Evolutionary conservation across 306 rosid species (phyloP).

Genomic region (Phaseolus lunatus): DNA sequence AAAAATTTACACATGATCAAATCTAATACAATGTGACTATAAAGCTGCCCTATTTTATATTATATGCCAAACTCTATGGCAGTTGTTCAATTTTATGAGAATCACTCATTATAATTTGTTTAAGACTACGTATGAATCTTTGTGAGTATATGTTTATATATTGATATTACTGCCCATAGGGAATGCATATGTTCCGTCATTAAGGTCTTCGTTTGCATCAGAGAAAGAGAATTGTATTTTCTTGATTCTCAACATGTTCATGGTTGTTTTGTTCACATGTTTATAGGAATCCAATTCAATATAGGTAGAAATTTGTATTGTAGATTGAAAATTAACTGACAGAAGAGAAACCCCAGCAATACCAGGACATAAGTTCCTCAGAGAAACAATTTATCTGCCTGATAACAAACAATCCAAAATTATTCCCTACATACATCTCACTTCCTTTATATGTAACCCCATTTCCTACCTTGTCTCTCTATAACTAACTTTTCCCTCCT

Average conservation of each 20-base stretch:
- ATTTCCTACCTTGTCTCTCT: too few species aligned
- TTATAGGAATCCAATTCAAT: not conserved
- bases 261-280: not conserved
- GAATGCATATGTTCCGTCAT: conserved; percentile 10
- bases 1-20: not conserved
- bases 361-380: not conserved
- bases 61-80: not conserved
- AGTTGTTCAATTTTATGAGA: not conserved
- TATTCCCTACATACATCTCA: too few species aligned
- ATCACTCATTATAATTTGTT: not conserved
- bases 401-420: not conserved
- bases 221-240: not conserved
- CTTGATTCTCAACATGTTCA: not conserved
- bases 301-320: not conserved
- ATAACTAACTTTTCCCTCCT: too few species aligned
- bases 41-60: not conserved
- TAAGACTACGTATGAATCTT: not conserved
- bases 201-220: not conserved
- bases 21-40: not conserved
- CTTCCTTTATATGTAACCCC: too few species aligned
- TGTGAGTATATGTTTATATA: not conserved
- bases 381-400: not conserved
- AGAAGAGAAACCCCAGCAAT: not conserved
- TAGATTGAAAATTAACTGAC: not conserved
- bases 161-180: conserved; percentile 10